Conservation (phyloP, 306 rosid genomes). For the Sesbania bispinosa region DNA sequence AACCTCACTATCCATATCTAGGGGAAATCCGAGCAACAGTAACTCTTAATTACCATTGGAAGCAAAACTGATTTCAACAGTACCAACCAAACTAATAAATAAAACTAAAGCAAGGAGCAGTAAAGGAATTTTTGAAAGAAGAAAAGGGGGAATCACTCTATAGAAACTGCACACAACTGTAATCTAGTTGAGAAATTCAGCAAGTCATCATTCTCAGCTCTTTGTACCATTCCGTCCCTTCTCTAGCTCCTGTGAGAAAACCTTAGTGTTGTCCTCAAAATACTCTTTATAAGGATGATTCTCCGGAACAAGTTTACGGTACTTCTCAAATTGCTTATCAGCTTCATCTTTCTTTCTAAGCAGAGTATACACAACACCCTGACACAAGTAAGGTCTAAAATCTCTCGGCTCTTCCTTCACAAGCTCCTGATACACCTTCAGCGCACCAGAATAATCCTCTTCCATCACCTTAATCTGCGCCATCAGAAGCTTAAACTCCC, state of each 20-base stretch:
- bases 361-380: slow-evolving; percentile 75
- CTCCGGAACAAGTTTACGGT: slow-evolving; percentile 67
- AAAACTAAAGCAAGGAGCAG: not conserved
- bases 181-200: not conserved
- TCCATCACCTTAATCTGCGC: slow-evolving; percentile 79
- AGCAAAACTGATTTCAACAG: slow-evolving; percentile 1
- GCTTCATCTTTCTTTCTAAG: slow-evolving; percentile 76
- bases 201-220: slow-evolving; percentile 33
- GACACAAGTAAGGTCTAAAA: slow-evolving; percentile 88
- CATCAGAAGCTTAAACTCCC: slow-evolving; percentile 83
- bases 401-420: slow-evolving; percentile 78
- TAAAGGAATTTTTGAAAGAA: not conserved
- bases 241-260: slow-evolving; percentile 44
- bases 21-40: not conserved
- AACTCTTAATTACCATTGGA: not conserved
- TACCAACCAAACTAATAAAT: slow-evolving; percentile 10
- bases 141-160: too few species aligned
- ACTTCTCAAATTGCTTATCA: slow-evolving; percentile 68
- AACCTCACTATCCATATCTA: slow-evolving; percentile 14
- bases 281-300: slow-evolving; percentile 74
- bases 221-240: slow-evolving; percentile 32
- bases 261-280: slow-evolving; percentile 64
- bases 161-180: slow-evolving; percentile 19
- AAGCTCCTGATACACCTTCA: slow-evolving; percentile 72
- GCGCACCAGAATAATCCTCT: slow-evolving; percentile 57